A percentile compares a stretch with the other conserved stretches of the same genome.
phyloP scores from a whole-genome alignment of 1,284 basidiomycete species.

The Termitomyces sp. region DNA sequence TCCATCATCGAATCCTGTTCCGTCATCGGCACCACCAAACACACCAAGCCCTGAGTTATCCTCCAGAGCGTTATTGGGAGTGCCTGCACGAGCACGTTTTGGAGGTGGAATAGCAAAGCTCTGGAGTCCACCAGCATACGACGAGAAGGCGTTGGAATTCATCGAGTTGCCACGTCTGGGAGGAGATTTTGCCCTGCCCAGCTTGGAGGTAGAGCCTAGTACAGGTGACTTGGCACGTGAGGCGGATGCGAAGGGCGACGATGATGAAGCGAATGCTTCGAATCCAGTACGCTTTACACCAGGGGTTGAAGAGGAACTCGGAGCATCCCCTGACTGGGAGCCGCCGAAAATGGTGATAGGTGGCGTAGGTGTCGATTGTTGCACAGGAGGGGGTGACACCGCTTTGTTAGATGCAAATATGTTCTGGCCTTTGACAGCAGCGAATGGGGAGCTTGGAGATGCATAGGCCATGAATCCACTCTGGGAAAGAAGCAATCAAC shows the following conservation, averaged over 20 bases:
- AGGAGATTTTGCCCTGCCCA: slow-evolving; percentile 48
- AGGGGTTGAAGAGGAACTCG: slow-evolving; percentile 25
- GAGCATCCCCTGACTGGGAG: slow-evolving; percentile 27
- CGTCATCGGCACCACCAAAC: slow-evolving; percentile 14
- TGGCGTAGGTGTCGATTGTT: slow-evolving; percentile 19
- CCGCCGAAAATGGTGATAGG: slow-evolving; percentile 18
- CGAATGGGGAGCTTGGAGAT: slow-evolving; percentile 64
- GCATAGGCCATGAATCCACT: slow-evolving; percentile 73
- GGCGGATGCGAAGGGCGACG: slow-evolving; percentile 56
- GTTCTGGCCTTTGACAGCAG: slow-evolving; percentile 60
- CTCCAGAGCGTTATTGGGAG: slow-evolving; percentile 43
- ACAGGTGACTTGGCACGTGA: slow-evolving; percentile 48
- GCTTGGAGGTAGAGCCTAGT: slow-evolving; percentile 35
- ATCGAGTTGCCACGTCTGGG: slow-evolving; percentile 34
- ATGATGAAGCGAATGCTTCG: slow-evolving; percentile 54
- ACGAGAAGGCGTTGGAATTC: slow-evolving; percentile 52
- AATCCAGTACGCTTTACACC: slow-evolving; percentile 53
- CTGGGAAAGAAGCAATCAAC: slow-evolving; percentile 15
- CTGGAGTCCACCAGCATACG: slow-evolving; percentile 51
- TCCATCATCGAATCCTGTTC: slow-evolving; percentile 25
- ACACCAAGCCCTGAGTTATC: slow-evolving; percentile 28
- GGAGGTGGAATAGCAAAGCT: slow-evolving; percentile 45
- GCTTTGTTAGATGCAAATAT: slow-evolving; percentile 47
- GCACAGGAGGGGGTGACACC: slow-evolving; percentile 24
- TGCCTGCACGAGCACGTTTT: slow-evolving; percentile 49